Percentiles rank a stretch among this genome's conserved stretches.
These are phyloP conservation scores for Galium porrigens DNA, from an alignment of 305 asterid species.

Conservation along the genomic window DNA sequence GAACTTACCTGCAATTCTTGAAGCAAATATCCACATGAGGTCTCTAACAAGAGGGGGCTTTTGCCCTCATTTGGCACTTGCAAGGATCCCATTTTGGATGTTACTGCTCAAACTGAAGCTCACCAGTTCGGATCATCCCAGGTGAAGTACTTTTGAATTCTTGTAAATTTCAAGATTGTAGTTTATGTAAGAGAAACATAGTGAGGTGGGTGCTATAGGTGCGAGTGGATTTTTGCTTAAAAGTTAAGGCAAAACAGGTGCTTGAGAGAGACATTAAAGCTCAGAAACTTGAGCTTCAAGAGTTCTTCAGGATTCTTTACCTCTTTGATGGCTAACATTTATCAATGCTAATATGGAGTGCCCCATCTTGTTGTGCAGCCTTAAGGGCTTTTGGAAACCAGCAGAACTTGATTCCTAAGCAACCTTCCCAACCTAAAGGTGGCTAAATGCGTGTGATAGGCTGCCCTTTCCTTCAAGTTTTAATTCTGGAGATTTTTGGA, in stretches of 20 bases:
- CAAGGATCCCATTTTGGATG: conserved; percentile 44
- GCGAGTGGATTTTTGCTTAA: conserved; percentile 53
- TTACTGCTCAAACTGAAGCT: conserved; percentile 10
- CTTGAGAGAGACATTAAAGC: conserved; percentile 24
- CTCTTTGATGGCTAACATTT: conserved; percentile 10
- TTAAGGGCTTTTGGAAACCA: conserved; percentile 19
- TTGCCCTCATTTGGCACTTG: conserved; percentile 35
- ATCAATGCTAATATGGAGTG: conserved; percentile 13
- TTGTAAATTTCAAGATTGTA: conserved; percentile 21
- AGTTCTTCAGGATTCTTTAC: conserved; percentile 24
- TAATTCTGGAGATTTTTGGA: background rate
- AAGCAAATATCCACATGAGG: conserved; percentile 76
- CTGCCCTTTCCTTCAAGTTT: background rate
- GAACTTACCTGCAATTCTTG: conserved; percentile 73
- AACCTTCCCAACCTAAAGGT: conserved; percentile 22
- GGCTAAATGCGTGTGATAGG: conserved; percentile 3
- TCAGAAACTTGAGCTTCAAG: conserved; percentile 64
- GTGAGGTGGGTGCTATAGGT: conserved; percentile 35
- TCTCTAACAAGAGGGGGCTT: conserved; percentile 53
- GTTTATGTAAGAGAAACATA: conserved; percentile 14
- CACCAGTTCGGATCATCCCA: conserved; percentile 5
- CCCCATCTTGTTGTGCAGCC: conserved; percentile 19
- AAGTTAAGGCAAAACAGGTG: conserved; percentile 65
- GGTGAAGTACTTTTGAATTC: conserved; percentile 14
- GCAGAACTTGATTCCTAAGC: conserved; percentile 57